Evolutionary conservation across 768 basidiomycete genomes (phyloP).

Genomic region (Clavulina sp.): DNA sequence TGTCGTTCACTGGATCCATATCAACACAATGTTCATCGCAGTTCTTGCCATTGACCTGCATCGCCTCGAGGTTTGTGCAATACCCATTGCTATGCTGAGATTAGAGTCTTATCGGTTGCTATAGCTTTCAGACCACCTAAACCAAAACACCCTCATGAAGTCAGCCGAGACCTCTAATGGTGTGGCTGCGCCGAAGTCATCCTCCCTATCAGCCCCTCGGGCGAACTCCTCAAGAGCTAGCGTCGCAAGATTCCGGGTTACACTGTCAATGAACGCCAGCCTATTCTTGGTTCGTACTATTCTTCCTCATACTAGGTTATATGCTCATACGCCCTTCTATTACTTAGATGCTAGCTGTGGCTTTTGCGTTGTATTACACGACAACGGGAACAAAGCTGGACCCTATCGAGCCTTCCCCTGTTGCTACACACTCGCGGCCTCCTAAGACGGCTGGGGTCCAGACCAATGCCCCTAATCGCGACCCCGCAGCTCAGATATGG

Average conservation of each 20-base stretch:
- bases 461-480: constrained; percentile 9
- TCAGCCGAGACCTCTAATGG: constrained; percentile 24
- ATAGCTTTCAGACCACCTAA: constrained; percentile 74
- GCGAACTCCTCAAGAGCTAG: neutral
- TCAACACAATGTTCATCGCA: constrained; percentile 89
- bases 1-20: constrained; percentile 92
- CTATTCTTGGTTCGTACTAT: constrained; percentile 44
- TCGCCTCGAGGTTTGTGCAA: constrained; percentile 48
- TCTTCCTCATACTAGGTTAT: constrained; percentile 1
- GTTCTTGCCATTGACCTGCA: constrained; percentile 93
- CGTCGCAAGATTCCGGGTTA: too few relatives aligned
- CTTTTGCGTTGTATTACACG: constrained; percentile 54
- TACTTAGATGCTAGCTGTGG: constrained; percentile 64
- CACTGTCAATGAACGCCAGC: constrained; percentile 27
- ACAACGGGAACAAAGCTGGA: constrained; percentile 28
- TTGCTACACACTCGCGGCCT: neutral
- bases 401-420: neutral
- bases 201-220: neutral
- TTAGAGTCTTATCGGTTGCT: constrained; percentile 9
- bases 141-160: constrained; percentile 43
- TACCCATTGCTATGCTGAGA: constrained; percentile 12
- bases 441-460: neutral
- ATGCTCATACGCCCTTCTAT: neutral
- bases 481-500: constrained; percentile 56
- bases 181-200: neutral